Conservation (phyloP, 148 eudicot species). For the Simmondsia chinensis region DNA sequence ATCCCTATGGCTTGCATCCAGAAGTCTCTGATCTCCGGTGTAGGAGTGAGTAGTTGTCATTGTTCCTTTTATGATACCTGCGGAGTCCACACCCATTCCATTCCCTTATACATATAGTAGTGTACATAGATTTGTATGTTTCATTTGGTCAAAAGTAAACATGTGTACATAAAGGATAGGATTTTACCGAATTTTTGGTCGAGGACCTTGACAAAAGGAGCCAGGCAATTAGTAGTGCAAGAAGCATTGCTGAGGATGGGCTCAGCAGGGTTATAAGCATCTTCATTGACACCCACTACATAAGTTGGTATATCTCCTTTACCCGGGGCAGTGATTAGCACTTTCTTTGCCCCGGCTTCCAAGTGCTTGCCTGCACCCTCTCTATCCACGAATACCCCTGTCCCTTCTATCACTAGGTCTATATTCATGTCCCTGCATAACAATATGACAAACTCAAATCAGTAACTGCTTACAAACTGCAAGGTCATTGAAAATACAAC, state of each 20-base stretch:
- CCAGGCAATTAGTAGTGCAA: slow-evolving; percentile 96
- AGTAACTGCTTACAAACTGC: too few relatives aligned
- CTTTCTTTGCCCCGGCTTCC: slow-evolving; percentile 91
- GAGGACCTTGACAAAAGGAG: slow-evolving; percentile 96
- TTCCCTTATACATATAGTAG: too few relatives aligned
- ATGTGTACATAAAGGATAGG: neutral
- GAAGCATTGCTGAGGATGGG: slow-evolving; percentile 93
- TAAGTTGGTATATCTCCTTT: slow-evolving; percentile 97
- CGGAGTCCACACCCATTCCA: too few relatives aligned
- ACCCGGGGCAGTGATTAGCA: slow-evolving; percentile 92
- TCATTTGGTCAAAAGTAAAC: neutral
- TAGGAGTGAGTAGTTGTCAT: slow-evolving; percentile 99
- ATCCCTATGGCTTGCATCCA: slow-evolving; percentile 98
- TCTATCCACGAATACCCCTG: slow-evolving; percentile 96
- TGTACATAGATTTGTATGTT: too few relatives aligned
- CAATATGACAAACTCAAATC: neutral
- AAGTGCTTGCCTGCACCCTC: slow-evolving; percentile 97
- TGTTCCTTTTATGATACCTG: slow-evolving; percentile 95
- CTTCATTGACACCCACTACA: slow-evolving; percentile 90
- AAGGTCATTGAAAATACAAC: too few relatives aligned
- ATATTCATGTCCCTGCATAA: slow-evolving; percentile 62
- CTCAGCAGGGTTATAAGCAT: slow-evolving; percentile 38
- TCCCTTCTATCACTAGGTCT: slow-evolving; percentile 94
- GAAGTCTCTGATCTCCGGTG: slow-evolving; percentile 97
- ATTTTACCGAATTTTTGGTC: slow-evolving; percentile 79